A percentile compares a stretch with the other conserved stretches of the same genome.
Evolutionary conservation across 73 alveolate genomes (phyloP).

Genomic region (Tetrahymena thermophila): DNA sequence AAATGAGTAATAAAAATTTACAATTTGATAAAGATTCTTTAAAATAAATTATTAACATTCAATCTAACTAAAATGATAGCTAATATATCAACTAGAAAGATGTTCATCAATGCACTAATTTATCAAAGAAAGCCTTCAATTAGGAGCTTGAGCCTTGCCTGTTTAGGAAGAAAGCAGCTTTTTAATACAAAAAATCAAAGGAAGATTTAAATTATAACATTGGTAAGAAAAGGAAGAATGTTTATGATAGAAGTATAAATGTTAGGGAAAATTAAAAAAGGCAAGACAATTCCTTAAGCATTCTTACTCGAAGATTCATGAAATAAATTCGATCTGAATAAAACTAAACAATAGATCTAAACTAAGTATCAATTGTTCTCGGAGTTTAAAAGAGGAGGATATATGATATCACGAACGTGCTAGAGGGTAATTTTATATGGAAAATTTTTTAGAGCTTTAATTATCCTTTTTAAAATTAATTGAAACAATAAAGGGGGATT

Average conservation of each 20-base stretch:
- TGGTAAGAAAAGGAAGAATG: background rate
- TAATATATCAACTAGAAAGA: too few relatives aligned
- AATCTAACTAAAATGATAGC: too few relatives aligned
- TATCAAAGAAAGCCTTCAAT: background rate
- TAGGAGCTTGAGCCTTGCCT: background rate
- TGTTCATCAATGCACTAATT: too few relatives aligned
- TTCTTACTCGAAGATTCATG: constrained; percentile 5
- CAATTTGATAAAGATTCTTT: too few relatives aligned
- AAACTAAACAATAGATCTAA: background rate
- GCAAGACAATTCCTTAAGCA: constrained; percentile 3
- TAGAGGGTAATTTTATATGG: background rate
- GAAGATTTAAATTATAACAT: background rate
- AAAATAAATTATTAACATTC: too few relatives aligned
- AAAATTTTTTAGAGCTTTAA: too few relatives aligned
- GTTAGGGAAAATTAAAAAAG: background rate
- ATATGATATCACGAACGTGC: constrained; percentile 12
- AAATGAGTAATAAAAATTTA: too few relatives aligned
- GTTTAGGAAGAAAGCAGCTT: background rate
- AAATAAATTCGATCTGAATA: background rate
- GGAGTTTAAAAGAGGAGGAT: constrained; percentile 5
- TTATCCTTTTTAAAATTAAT: too few relatives aligned
- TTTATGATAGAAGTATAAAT: background rate
- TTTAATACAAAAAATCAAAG: background rate
- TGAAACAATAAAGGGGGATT: too few relatives aligned
- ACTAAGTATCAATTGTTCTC: background rate